These are phyloP conservation scores for Fusarium sp. DNA, from an alignment of 2,329 filamentous ascomycete genomes.

Conservation along the genomic window DNA sequence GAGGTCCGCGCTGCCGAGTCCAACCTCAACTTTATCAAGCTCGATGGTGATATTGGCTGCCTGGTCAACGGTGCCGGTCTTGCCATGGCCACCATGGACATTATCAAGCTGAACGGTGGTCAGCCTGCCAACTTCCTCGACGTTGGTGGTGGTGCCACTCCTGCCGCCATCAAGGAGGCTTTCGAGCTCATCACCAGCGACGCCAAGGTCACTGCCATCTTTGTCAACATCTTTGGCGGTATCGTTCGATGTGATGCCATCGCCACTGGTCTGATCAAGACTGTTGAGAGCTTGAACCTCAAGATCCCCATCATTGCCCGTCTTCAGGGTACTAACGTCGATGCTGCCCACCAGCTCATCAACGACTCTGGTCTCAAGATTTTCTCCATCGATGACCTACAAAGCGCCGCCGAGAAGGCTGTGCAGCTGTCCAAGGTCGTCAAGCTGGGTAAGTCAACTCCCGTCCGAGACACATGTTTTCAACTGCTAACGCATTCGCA, in stretches of 20 bases:
- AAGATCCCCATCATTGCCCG: slow-evolving; percentile 96
- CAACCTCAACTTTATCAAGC: slow-evolving; percentile 99
- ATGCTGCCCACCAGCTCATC: slow-evolving; percentile 90
- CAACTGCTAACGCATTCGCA: slow-evolving; percentile 49
- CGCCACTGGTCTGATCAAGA: slow-evolving; percentile 94
- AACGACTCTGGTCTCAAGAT: slow-evolving; percentile 99
- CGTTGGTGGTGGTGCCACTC: slow-evolving; percentile 96
- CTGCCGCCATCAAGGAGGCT: slow-evolving; percentile 94
- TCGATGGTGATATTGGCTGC: slow-evolving; percentile 99
- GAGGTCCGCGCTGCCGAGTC: slow-evolving; percentile 97
- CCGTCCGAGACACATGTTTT: not conserved
- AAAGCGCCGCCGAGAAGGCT: slow-evolving; percentile 96
- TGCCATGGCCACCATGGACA: slow-evolving; percentile 99
- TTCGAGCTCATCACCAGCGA: slow-evolving; percentile 99
- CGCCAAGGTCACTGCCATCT: slow-evolving; percentile 97
- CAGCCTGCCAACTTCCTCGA: slow-evolving; percentile 98
- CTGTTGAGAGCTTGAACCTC: slow-evolving; percentile 93
- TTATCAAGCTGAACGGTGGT: slow-evolving; percentile 99
- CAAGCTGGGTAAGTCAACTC: slow-evolving; percentile 82
- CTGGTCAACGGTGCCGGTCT: slow-evolving; percentile 98
- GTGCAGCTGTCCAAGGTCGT: slow-evolving; percentile 99
- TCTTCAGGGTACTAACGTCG: slow-evolving; percentile 98
- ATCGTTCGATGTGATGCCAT: slow-evolving; percentile 99
- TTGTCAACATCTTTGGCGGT: slow-evolving; percentile 99
- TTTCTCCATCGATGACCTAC: slow-evolving; percentile 98